Base-by-base conservation (phyloP, 129 eudicot genomes). In the Tagetes patula region DNA sequence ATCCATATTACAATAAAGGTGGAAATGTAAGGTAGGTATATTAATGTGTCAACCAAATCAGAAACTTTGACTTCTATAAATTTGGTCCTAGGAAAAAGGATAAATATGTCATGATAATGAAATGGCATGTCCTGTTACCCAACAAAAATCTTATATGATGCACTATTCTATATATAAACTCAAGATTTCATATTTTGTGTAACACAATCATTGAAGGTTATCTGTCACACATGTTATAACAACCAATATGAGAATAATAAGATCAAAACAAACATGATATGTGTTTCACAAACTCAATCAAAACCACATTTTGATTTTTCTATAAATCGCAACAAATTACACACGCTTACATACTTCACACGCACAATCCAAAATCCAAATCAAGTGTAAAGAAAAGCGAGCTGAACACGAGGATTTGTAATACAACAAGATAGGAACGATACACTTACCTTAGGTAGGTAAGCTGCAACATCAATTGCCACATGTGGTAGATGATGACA, bases 401-500 rank as follows among this genome's bases (percentile, higher is more conserved):
- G 34, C 43, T 30, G 69, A 60, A 69, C 64, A 47, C 63, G 59
- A 52, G 7, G 31, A 45, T 52, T 27, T 45, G 55, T 12, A 64
- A 43, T 68, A 79, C 75, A 52, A 78, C 55, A 79, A 54, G 42
- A 27, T 27, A 69, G 45, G 48, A 64, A 65, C 39, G 43, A 42
- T 1, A 47, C 38, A 53, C 52, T 53, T 53, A 65, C 78, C 27
- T 42, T 33, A 46, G 36, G 9, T 6, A 37, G 32, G 54, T 40
- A 40, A 32, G 48, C 11, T 60, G 71, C 20, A 77, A 38, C 20
- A 69, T 86, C 76, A 86, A 11, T 55, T 65, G 67, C 45, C 79
- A 73, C 72, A 71, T 0, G 81, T 77, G 72, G 86, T 71, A 43
- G 82, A 80, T 5, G 76, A 77, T 60, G 76, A 77, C 53, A 86